These are phyloP conservation scores for Arthrinium puccinioides DNA, from an alignment of 2,329 filamentous ascomycete genomes.

Conservation along the genomic window DNA sequence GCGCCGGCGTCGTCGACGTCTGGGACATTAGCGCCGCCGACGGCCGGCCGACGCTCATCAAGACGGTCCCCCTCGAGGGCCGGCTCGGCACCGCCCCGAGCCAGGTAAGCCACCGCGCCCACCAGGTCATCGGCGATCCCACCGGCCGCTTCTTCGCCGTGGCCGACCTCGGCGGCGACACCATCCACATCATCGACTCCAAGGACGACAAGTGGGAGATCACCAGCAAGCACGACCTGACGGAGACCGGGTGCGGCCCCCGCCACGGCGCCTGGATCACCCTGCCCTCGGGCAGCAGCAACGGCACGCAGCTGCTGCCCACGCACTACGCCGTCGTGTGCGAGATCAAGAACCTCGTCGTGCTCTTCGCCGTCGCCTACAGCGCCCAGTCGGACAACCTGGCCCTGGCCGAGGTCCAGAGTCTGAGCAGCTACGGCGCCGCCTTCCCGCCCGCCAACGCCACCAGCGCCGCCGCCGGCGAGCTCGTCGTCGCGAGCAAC, in stretches of 20 bases:
- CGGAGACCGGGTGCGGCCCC: slow-evolving; percentile 35
- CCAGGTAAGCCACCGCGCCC: slow-evolving; percentile 29
- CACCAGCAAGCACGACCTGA: slow-evolving; percentile 23
- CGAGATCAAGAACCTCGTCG: slow-evolving; percentile 37
- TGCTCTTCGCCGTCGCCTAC: slow-evolving; percentile 35
- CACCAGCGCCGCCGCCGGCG: slow-evolving; percentile 34
- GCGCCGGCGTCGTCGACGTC: slow-evolving; percentile 33
- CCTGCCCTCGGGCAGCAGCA: no score
- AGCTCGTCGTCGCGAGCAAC: slow-evolving; percentile 33
- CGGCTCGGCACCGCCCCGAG: slow-evolving; percentile 21
- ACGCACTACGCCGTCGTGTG: slow-evolving; percentile 40
- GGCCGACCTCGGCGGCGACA: slow-evolving; percentile 42
- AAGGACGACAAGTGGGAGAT: slow-evolving; percentile 31
- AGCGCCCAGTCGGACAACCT: slow-evolving; percentile 22
- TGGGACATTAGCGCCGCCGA: slow-evolving; percentile 31
- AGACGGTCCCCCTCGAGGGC: slow-evolving; percentile 27
- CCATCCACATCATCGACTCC: slow-evolving; percentile 37
- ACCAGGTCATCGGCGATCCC: slow-evolving; percentile 41
- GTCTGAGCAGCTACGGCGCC: slow-evolving; percentile 32
- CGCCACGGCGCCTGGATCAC: slow-evolving; percentile 44
- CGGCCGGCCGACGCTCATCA: slow-evolving; percentile 28
- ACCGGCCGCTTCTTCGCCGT: slow-evolving; percentile 41
- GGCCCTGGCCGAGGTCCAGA: slow-evolving; percentile 26
- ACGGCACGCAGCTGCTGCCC: slow-evolving; percentile 17
- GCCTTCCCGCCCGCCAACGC: slow-evolving; percentile 25